phyloP scores from a whole-genome alignment of 768 basidiomycete species.

The Pleurotus ostreatus region DNA sequence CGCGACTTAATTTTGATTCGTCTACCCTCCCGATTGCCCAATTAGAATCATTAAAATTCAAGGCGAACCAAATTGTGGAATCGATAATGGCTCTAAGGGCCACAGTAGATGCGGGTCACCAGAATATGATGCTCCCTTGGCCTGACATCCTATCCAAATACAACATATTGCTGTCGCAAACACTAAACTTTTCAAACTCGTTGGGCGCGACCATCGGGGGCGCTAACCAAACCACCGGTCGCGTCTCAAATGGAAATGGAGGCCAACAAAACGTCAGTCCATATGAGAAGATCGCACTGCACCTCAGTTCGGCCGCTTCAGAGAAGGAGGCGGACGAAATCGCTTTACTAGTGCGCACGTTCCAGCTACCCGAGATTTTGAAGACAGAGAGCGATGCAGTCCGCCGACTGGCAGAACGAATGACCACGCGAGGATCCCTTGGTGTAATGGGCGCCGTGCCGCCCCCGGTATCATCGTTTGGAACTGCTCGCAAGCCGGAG shows the following conservation, averaged over 20 bases:
- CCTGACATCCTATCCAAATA: constrained; percentile 86
- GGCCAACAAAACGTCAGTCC: constrained; percentile 30
- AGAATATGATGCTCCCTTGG: constrained; percentile 71
- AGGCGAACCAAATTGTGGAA: constrained; percentile 75
- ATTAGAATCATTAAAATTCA: constrained; percentile 74
- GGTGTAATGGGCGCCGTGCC: constrained; percentile 40
- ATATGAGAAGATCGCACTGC: constrained; percentile 65
- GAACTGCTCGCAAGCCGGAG: constrained; percentile 31
- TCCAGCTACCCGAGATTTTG: constrained; percentile 76
- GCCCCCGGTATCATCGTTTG: constrained; percentile 21
- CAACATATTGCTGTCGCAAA: constrained; percentile 79
- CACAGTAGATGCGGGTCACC: constrained; percentile 56
- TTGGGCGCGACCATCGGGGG: constrained; percentile 40
- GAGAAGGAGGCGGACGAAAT: constrained; percentile 74
- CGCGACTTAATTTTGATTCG: constrained; percentile 10
- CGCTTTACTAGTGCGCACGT: constrained; percentile 70
- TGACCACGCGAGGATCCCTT: constrained; percentile 54
- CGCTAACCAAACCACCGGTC: constrained; percentile 10
- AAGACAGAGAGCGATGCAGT: constrained; percentile 70
- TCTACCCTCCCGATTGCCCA: constrained; percentile 57
- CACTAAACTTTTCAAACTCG: constrained; percentile 69
- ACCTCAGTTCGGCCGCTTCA: constrained; percentile 53
- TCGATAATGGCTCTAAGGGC: constrained; percentile 63
- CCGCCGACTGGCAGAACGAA: constrained; percentile 61
- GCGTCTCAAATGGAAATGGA: constrained; percentile 1